Evolutionary conservation across 495 filamentous ascomycete genomes (phyloP), one percentile per base, ranked within the genome.

Genomic region (Venustampulla echinocandica): DNA sequence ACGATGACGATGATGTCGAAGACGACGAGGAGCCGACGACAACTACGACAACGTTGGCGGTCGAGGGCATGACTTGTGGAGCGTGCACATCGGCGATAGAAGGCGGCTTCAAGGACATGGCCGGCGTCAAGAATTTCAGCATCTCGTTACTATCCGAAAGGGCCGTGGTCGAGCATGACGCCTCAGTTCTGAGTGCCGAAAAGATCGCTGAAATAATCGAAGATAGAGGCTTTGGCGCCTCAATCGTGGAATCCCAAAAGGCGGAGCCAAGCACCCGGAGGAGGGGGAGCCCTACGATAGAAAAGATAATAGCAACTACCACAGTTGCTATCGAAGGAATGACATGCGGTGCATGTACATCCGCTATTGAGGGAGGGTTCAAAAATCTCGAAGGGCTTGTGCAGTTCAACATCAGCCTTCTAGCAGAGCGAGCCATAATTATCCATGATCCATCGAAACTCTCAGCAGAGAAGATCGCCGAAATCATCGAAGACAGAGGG

Each of bases 21-120:
- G 44, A 42, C 20, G 50, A 55, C 1, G 46, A 53, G 2, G 49
- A 46, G 3, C 25, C 49, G 24, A 55, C 64, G 2, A 63, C 60
- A 19, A 67, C 77, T 51, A 79, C 82, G 3, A 96, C 90, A 0
- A 95, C 88, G 0, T 73, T 98, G 14, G 77, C 81, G 3, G 77
- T 98, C 19, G 85, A 84, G 55, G 92, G 92, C 22, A 97, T 98
- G 92, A 97, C 90, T 3, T 98, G 90, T 57, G 90, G 90, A 17
- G 87, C 90, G 20, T 98, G 92, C 61, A 96, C 90, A 5, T 85
- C 89, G 10, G 90, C 92, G 33, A 76, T 97, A 15, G 82, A 95
- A 62, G 77, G 77, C 41, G 88, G 84, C 2, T 93, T 97, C 58
- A 75, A 80, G 46, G 79, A 79, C 48, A 68, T 90, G 13, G 67